These are phyloP conservation scores for Hemerocallis citrina DNA, from an alignment of 106 monocot genomes.

Conservation along the genomic window DNA sequence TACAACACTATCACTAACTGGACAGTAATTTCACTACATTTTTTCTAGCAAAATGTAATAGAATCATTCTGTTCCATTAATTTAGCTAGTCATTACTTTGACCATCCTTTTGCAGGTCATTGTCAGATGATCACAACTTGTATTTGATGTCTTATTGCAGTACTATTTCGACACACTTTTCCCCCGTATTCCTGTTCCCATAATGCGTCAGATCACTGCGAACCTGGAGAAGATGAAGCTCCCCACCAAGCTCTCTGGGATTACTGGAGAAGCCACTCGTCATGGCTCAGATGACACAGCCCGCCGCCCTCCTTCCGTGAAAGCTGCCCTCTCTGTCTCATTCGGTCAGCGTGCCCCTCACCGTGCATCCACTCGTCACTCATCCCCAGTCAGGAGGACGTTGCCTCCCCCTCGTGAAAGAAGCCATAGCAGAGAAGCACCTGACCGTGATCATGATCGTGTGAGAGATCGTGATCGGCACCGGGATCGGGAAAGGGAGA, in stretches of 20 bases:
- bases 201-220: conserved; percentile 56
- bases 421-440: conserved; percentile 13
- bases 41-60: too few relatives aligned
- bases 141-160: conserved; percentile 29
- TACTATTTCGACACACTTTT: conserved; percentile 94
- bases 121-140: too few relatives aligned
- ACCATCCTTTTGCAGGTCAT: too few relatives aligned
- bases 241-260: conserved; percentile 62
- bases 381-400: conserved; percentile 72
- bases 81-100: too few relatives aligned
- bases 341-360: conserved; percentile 96
- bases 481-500: conserved; percentile 24
- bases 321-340: conserved; percentile 85
- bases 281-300: conserved; percentile 84
- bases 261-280: conserved; percentile 74
- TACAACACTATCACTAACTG: too few relatives aligned
- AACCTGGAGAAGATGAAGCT: conserved; percentile 79
- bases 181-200: conserved; percentile 71
- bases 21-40: too few relatives aligned
- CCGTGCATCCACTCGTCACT: conserved; percentile 86
- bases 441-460: conserved; percentile 23
- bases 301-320: conserved; percentile 83
- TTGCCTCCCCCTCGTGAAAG: conserved; percentile 27
- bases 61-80: too few relatives aligned
- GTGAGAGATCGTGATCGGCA: not conserved